Percentiles rank a stretch among this genome's conserved stretches.
Evolutionary conservation across 768 basidiomycete species (phyloP).

Genomic region (Tremella yokohamensis): DNA sequence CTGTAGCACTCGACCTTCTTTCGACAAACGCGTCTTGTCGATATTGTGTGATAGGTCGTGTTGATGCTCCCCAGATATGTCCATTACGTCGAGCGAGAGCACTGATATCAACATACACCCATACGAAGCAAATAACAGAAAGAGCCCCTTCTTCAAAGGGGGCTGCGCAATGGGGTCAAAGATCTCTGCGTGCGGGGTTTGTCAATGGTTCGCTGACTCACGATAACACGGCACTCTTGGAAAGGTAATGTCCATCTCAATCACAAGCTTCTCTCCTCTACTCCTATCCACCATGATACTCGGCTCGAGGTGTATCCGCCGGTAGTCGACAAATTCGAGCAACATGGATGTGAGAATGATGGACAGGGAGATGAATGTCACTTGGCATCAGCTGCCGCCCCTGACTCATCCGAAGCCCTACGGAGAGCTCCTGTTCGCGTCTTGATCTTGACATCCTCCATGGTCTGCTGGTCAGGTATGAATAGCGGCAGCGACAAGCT

Average conservation of each 20-base stretch:
- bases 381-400: conserved; percentile 53
- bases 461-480: conserved; percentile 61
- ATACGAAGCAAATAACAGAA: no score
- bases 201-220: conserved; percentile 54
- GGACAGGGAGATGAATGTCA: conserved; percentile 84
- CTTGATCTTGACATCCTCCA: conserved; percentile 99
- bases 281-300: conserved; percentile 92
- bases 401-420: conserved; percentile 53
- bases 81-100: conserved; percentile 93
- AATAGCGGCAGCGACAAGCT: background rate
- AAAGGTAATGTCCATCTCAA: conserved; percentile 88
- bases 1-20: conserved; percentile 59
- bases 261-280: conserved; percentile 88
- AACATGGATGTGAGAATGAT: conserved; percentile 87
- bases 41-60: conserved; percentile 83
- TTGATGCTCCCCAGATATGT: conserved; percentile 94
- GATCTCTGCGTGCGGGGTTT: background rate
- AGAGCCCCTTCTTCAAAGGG: no score
- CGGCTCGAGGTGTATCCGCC: conserved; percentile 74
- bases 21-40: conserved; percentile 71
- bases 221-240: conserved; percentile 96
- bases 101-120: conserved; percentile 56
- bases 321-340: conserved; percentile 95
- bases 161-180: background rate
- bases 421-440: conserved; percentile 88